These are phyloP conservation scores for Cercophora newfieldiana DNA, from an alignment of 495 filamentous ascomycete genomes.

Conservation along the genomic window DNA sequence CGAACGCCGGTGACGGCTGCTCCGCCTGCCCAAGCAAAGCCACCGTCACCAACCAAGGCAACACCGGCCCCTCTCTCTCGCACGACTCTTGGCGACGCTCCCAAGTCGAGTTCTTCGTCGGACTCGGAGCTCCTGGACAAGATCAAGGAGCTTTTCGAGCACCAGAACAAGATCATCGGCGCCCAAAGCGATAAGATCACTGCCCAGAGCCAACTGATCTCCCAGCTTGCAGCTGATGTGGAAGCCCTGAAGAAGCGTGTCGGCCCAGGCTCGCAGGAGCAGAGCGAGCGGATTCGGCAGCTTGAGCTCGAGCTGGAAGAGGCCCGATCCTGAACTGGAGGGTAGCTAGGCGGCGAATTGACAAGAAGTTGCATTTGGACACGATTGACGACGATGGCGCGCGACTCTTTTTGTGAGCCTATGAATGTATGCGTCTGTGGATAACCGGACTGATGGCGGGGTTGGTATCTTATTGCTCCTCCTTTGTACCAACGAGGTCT, in stretches of 20 bases:
- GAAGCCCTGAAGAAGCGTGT: conserved; percentile 68
- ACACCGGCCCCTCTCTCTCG: conserved; percentile 27
- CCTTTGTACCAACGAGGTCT: not conserved
- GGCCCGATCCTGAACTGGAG: conserved; percentile 32
- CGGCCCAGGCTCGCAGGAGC: conserved; percentile 55
- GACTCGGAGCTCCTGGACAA: conserved; percentile 48
- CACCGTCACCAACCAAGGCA: conserved; percentile 38
- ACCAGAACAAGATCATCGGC: conserved; percentile 62
- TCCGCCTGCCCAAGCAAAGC: conserved; percentile 34
- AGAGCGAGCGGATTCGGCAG: conserved; percentile 69
- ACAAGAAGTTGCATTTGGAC: not conserved
- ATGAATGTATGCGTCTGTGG: not conserved
- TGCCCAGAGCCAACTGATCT: conserved; percentile 59
- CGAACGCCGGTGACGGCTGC: conserved; percentile 33
- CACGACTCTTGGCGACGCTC: conserved; percentile 20
- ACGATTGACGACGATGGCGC: not conserved
- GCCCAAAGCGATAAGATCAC: conserved; percentile 60
- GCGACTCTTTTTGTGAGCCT: not conserved
- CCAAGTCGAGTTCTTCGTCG: conserved; percentile 24
- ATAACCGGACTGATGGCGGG: not conserved
- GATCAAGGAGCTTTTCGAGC: conserved; percentile 65
- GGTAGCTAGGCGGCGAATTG: too few relatives aligned
- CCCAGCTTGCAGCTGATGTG: conserved; percentile 63
- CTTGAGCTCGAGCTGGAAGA: conserved; percentile 68
- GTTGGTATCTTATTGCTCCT: not conserved